phyloP scores from a whole-genome alignment of 2,329 filamentous ascomycete species.

The Colletotrichum agaves region DNA sequence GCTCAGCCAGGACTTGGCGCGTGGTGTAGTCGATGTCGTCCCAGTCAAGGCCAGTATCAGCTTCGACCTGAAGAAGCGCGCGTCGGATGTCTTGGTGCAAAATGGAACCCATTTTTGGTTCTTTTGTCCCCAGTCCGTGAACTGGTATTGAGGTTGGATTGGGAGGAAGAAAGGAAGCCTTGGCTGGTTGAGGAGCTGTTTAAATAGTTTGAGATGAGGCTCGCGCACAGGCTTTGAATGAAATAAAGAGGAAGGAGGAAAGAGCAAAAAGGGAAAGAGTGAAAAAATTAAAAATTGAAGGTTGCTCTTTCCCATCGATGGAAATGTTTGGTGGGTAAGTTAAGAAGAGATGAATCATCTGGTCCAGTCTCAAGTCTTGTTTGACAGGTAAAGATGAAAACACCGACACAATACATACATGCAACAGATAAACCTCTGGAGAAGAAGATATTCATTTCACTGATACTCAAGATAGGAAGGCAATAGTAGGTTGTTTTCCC shows the following conservation, averaged over 20 bases:
- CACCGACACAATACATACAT: too few relatives aligned
- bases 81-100: background rate
- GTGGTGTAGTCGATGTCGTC: background rate
- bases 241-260: background rate
- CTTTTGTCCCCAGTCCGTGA: background rate
- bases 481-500: background rate
- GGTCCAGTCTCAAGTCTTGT: too few relatives aligned
- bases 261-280: background rate
- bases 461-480: too few relatives aligned
- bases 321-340: background rate
- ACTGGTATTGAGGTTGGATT: background rate
- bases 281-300: background rate
- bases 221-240: too few relatives aligned
- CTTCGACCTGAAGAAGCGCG: background rate
- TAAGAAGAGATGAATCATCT: background rate
- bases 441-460: too few relatives aligned
- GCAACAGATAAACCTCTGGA: too few relatives aligned
- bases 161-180: background rate
- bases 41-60: background rate
- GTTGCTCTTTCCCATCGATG: too few relatives aligned
- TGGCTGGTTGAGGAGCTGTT: background rate
- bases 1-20: background rate
- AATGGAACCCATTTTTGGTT: background rate
- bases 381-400: too few relatives aligned
- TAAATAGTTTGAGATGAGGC: background rate